Evolutionary conservation across 1,284 basidiomycete species (phyloP), one percentile per base, ranked within the genome.

Genomic region (Leccinum pallidistipes): DNA sequence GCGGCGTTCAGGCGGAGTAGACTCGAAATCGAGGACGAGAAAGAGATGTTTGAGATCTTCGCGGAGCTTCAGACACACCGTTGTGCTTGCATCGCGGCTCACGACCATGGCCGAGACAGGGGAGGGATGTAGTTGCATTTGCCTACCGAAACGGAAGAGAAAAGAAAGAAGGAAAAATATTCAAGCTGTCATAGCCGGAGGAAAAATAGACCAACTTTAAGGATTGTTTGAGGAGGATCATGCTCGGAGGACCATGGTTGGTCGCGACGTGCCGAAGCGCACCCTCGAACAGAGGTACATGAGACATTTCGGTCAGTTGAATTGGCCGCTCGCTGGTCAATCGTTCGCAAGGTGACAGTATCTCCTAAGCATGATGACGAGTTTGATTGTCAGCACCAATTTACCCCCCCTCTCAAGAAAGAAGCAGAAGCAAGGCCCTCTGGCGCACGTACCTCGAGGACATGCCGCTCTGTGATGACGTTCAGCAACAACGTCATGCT

Each of bases 401-500:
- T 21, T 38, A n/a, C 10, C 14, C 9, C 24, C 40, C 40, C 40
- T 43, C 5, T 43, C 0, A 43, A 43, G 40, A n/a, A 43, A 43
- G 40, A 9, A 43, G 16, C 9, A 34, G 11, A 34, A 34, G 11
- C 12, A 34, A 34, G 34, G 5, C 34, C 34, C 5, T 34, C 34
- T 12, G 27, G 47, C 12, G 24, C 14, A 66, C 68, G 36, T 69
- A 68, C 67, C 68, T 69, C 66, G 53, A 69, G 55, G 18, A 59
- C 49, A 12, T 36, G 61, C 32, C 55, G 55, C 6, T 69, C 60
- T 18, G 34, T 65, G 36, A 71, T 31, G 11, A 24, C 32, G 27
- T 14, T 18, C 54, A 65, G 53, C 61, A 64, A 68, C 14, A 57
- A 64, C 75, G 79, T 81, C 76, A 70, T 59, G 8, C 53, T 58